A percentile compares a stretch with the other conserved stretches of the same genome.
Evolutionary conservation across 2,329 filamentous ascomycete genomes (phyloP).

Genomic region (Ilyonectria robusta): DNA sequence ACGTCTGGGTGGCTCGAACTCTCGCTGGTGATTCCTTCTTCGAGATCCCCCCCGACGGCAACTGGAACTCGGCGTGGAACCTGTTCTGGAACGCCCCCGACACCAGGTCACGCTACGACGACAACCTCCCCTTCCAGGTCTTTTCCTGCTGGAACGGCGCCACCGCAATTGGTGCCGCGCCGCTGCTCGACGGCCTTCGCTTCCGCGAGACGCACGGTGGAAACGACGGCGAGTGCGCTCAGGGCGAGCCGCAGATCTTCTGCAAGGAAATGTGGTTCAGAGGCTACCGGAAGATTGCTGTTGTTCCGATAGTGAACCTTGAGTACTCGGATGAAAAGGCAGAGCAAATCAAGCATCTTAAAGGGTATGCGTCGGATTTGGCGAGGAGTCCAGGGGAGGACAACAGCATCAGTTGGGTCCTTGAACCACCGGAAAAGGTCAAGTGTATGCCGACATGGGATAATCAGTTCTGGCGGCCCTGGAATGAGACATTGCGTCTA

Average conservation of each 20-base stretch:
- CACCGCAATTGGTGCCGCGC: slow-evolving; percentile 63
- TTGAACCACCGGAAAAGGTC: slow-evolving; percentile 60
- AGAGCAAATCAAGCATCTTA: slow-evolving; percentile 61
- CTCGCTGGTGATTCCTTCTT: slow-evolving; percentile 70
- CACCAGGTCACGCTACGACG: slow-evolving; percentile 51
- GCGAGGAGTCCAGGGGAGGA: slow-evolving; percentile 46
- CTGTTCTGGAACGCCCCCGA: slow-evolving; percentile 66
- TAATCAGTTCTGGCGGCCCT: slow-evolving; percentile 59
- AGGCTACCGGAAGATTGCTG: slow-evolving; percentile 67
- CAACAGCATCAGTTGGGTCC: slow-evolving; percentile 59
- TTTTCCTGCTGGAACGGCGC: slow-evolving; percentile 75
- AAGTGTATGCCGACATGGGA: slow-evolving; percentile 63
- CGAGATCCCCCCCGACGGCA: slow-evolving; percentile 63
- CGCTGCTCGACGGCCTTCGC: slow-evolving; percentile 58
- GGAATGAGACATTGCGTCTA: slow-evolving; percentile 45
- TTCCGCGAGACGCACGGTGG: slow-evolving; percentile 57
- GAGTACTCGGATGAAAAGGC: slow-evolving; percentile 65
- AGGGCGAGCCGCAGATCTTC: slow-evolving; percentile 69
- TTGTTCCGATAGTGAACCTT: slow-evolving; percentile 69
- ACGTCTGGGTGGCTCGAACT: slow-evolving; percentile 68
- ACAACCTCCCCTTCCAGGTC: slow-evolving; percentile 68
- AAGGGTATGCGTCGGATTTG: slow-evolving; percentile 63
- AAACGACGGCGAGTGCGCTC: slow-evolving; percentile 61
- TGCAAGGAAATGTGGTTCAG: slow-evolving; percentile 70
- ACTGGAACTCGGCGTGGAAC: slow-evolving; percentile 64